Percentiles rank a stretch among this genome's conserved stretches.
Conservation (phyloP, 306 rosid species). For the Trifolium subterraneum region DNA sequence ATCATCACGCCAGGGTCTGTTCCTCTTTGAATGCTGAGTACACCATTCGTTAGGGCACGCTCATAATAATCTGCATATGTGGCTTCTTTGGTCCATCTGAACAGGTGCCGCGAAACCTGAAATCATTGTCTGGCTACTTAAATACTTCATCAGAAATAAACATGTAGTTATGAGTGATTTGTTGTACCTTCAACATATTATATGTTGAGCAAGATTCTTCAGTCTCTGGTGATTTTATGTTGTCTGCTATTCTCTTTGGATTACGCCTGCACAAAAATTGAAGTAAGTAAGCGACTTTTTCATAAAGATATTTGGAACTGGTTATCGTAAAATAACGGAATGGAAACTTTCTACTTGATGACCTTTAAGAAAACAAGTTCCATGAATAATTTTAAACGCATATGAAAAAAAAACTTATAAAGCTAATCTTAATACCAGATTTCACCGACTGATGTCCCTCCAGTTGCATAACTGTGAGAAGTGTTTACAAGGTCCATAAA, state of each 20-base stretch:
- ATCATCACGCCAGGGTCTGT: conserved; percentile 93
- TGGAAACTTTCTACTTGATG: conserved; percentile 16
- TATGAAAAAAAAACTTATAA: conserved; percentile 33
- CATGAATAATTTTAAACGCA: too few relatives aligned
- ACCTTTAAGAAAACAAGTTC: too few relatives aligned
- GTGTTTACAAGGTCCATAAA: conserved; percentile 86
- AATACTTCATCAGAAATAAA: conserved; percentile 20
- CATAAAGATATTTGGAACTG: conserved; percentile 25
- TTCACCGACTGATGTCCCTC: conserved; percentile 87
- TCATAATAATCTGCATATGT: conserved; percentile 90
- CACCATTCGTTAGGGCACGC: conserved; percentile 88
- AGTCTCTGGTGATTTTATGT: conserved; percentile 59
- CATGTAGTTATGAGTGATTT: neutral
- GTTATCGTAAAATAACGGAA: conserved; percentile 1
- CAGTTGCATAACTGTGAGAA: conserved; percentile 95
- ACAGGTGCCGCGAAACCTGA: conserved; percentile 85
- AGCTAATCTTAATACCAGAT: conserved; percentile 66
- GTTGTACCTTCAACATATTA: conserved; percentile 89
- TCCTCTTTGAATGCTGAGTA: conserved; percentile 89
- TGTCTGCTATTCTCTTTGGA: conserved; percentile 72
- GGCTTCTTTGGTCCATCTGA: conserved; percentile 85
- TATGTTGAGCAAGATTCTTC: conserved; percentile 94
- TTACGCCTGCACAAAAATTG: conserved; percentile 55
- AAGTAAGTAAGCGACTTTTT: conserved; percentile 23
- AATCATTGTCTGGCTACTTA: conserved; percentile 30